Percentiles rank a stretch among this genome's conserved stretches.
phyloP scores from a whole-genome alignment of 2,329 filamentous ascomycete species.

The Neonectria coccinea region DNA sequence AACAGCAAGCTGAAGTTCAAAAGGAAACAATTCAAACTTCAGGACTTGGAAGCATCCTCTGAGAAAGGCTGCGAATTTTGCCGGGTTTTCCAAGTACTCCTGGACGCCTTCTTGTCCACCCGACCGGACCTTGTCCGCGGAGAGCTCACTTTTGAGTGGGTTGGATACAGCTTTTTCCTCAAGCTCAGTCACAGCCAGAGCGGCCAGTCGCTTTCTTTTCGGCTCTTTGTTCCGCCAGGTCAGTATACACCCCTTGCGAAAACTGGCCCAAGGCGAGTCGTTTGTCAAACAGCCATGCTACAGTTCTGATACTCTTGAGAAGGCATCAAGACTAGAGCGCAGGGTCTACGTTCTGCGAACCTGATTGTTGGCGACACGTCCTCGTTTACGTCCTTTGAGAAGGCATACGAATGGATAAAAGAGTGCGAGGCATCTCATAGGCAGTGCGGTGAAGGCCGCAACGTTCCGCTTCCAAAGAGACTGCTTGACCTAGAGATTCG shows the following conservation, averaged over 20 bases:
- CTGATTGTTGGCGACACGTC: conserved; percentile 8
- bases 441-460: conserved; percentile 1
- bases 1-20: conserved; percentile 4
- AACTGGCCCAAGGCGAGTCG: too few species aligned
- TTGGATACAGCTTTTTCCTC: background rate
- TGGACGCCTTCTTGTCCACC: background rate
- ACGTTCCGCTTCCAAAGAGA: conserved; percentile 8
- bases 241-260: background rate
- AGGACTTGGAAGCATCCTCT: background rate
- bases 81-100: background rate
- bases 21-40: conserved; percentile 2
- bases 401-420: background rate
- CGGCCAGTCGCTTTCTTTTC: background rate
- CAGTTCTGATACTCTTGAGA: background rate
- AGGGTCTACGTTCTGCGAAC: conserved; percentile 2
- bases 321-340: background rate
- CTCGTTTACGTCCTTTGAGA: background rate
- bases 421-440: conserved; percentile 8
- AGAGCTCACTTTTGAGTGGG: conserved; percentile 4
- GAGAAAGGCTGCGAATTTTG: conserved; percentile 8
- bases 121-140: background rate
- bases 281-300: background rate
- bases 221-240: conserved; percentile 13
- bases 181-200: background rate
- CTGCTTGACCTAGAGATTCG: background rate